Evolutionary conservation across 2,329 filamentous ascomycete species (phyloP).

Genomic region (Colletotrichum incanum): DNA sequence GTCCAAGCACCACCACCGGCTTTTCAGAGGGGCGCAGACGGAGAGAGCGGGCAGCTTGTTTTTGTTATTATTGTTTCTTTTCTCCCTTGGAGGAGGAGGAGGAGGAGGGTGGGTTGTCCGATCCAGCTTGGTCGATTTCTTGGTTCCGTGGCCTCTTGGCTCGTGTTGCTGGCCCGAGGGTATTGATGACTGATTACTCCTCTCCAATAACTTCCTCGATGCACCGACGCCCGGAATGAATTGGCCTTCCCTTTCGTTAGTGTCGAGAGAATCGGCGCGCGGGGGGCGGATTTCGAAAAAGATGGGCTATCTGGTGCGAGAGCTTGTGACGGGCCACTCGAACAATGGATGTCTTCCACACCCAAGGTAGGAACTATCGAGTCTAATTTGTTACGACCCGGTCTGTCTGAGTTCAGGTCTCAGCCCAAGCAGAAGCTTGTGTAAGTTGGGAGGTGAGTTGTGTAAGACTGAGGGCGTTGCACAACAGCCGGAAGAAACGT

Average conservation of each 20-base stretch:
- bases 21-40: not conserved
- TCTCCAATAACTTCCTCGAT: slow-evolving; percentile 10
- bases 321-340: not conserved
- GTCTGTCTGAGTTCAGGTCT: slow-evolving; percentile 29
- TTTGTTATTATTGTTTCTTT: slow-evolving; percentile 27
- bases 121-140: slow-evolving; percentile 26
- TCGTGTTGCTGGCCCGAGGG: slow-evolving; percentile 22
- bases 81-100: slow-evolving; percentile 25
- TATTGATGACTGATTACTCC: slow-evolving; percentile 3
- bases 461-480: slow-evolving; percentile 27
- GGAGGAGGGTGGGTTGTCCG: not conserved
- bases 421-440: slow-evolving; percentile 29
- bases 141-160: slow-evolving; percentile 26
- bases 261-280: not conserved
- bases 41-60: slow-evolving; percentile 7
- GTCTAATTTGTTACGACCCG: slow-evolving; percentile 11
- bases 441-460: slow-evolving; percentile 19
- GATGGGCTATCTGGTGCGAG: not conserved
- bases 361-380: slow-evolving; percentile 15
- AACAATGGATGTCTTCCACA: slow-evolving; percentile 12
- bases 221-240: slow-evolving; percentile 32
- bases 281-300: not conserved
- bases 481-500: slow-evolving; percentile 37
- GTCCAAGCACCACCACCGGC: slow-evolving; percentile 36
- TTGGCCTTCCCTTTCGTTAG: slow-evolving; percentile 25